Evolutionary conservation across 805 yeast genomes (phyloP), one percentile per base, ranked within the genome.

Genomic region (Candida sithepensis): DNA sequence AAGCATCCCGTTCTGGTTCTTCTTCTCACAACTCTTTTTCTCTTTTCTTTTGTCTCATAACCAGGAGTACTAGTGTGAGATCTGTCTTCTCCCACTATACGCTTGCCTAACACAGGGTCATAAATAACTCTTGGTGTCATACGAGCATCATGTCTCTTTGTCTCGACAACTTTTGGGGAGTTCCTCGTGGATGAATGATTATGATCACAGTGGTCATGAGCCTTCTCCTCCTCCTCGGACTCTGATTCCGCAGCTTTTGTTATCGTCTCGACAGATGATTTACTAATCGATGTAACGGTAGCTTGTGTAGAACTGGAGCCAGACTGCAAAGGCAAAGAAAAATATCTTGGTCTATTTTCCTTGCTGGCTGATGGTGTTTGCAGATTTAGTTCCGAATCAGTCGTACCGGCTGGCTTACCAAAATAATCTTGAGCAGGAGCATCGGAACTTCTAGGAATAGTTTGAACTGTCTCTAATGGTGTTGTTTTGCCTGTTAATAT

Each of bases 1-100:
- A 83, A 64, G 61, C 91, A 85, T 2, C 92, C 92, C 0, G 90
- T 84, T 57, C 86, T 71, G 2, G 90, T 85, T 44, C 91, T 70
- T 41, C 84, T 69, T 57, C 81, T 76, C 50, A 79, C 72, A 51
- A 74, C 71, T 42, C 78, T 62, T 33, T 57, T 61, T 41, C 61
- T 48, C 20, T 48, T 75, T 43, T 76, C 59, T 49, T 69, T 70
- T 54, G 64, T 61, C 8, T 51, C 48, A 5, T 40, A 30, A 14
- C 23, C 32, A 12, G 44, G 24, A 20, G 18, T 43, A 46, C 8
- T 43, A 21, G 47, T 41, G 36, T 45, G 23, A 20, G 40, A 23
- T 10, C 33, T 41, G 14, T 36, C 43, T 13, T 45, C 37, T n/a
- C 41, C 47, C 14, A 43, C 26, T 13, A 34, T 40, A 6, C 53